Conservation (phyloP, 1,139 yeast species). For the Yamadazyma atmosphaerica region DNA sequence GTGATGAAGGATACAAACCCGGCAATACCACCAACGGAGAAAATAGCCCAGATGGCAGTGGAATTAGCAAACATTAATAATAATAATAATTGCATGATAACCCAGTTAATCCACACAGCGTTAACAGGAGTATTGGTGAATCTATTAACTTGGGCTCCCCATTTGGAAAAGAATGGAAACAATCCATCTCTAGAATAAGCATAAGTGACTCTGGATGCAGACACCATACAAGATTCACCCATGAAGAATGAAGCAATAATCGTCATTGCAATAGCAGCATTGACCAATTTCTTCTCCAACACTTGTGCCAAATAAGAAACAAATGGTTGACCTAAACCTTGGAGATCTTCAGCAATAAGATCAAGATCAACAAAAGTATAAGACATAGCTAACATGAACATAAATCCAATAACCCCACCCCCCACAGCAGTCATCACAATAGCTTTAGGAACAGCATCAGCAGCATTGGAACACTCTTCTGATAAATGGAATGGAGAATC, state of each 20-base stretch:
- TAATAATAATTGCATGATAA: constrained; percentile 55
- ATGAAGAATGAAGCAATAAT: constrained; percentile 59
- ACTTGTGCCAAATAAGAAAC: constrained; percentile 57
- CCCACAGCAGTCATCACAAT: constrained; percentile 59
- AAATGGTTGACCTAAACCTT: constrained; percentile 63
- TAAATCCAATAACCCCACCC: constrained; percentile 63
- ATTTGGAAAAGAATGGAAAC: constrained; percentile 55
- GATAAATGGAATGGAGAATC: constrained; percentile 73
- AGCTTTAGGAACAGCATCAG: constrained; percentile 61
- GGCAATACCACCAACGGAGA: constrained; percentile 74
- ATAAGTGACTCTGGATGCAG: constrained; percentile 66
- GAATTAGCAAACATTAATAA: constrained; percentile 65
- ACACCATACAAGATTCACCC: constrained; percentile 68
- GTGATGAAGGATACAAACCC: constrained; percentile 67
- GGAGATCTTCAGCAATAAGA: constrained; percentile 46
- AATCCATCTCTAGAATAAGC: constrained; percentile 71
- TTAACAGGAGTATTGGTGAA: constrained; percentile 64
- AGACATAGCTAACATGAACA: constrained; percentile 62
- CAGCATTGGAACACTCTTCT: constrained; percentile 68
- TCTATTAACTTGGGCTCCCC: constrained; percentile 50
- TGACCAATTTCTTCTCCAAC: constrained; percentile 42
- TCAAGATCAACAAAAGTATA: constrained; percentile 57
- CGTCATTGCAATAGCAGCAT: constrained; percentile 57
- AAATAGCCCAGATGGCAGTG: constrained; percentile 71
- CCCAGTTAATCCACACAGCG: constrained; percentile 65